Evolutionary conservation across 257 asterid genomes (phyloP), one percentile per base, ranked within the genome.

Genomic region (Rehmannia glutinosa): DNA sequence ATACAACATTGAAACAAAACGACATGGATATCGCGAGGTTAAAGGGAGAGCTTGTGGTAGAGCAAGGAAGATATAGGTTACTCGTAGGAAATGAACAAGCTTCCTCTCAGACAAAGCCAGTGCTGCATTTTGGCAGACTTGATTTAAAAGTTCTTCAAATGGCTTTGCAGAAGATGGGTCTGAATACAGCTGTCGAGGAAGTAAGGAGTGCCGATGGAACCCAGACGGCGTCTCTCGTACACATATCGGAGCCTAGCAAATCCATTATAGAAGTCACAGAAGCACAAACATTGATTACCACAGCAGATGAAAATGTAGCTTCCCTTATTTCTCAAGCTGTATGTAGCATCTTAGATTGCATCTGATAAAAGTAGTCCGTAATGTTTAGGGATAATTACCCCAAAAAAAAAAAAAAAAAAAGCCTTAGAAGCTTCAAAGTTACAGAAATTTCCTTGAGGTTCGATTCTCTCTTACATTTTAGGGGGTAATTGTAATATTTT

Each of bases 1-100:
- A 69, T 41, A 68, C 82, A 3, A 78, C 83, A 59, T 1, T 84
- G 54, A 71, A 74, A 75, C 43, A 77, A 28, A 75, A 69, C 62
- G 83, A 80, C 24, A 30, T 68, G 16, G 57, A 27, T 33, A 5
- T 83, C 16, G 68, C 86, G 3, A 83, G 86, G 73, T 43, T 82
- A 71, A 82, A 75, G 55, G 96, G 97, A 58, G 96, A 84, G 73
- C 83, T 92, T 13, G 38, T 69, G 56, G 46, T 79, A 0, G 89
- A 84, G 73, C 78, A 71, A 27, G 97, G 95, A 30, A 88, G 82
- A 60, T 65, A 77, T 53, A 70, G 67, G 46, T 43, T 87, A 62
- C 66, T 70, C 45, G 30, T 53, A 1, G 80, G 80, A 64, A 74
- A 78, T 1, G 78, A 78, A 6, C 32, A 19, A 50, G 63, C 13